These are phyloP conservation scores for Zygosaccharomyces bailii DNA, from an alignment of 805 yeast species.

Conservation along the genomic window DNA sequence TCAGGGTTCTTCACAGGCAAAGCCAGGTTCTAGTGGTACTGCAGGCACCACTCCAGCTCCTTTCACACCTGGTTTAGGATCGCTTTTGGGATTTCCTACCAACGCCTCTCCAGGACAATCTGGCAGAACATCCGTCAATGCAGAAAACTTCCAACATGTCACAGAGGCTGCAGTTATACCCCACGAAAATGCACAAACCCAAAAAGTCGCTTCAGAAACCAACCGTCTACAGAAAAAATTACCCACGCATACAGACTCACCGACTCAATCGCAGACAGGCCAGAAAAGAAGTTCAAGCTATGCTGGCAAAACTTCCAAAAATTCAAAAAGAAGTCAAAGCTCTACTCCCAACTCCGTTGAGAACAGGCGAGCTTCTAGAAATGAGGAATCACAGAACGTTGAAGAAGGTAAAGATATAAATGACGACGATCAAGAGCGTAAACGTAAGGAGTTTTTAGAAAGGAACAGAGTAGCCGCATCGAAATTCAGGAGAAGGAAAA, in stretches of 20 bases:
- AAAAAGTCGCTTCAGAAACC: constrained; percentile 1
- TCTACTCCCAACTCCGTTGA: constrained; percentile 9
- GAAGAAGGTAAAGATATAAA: constrained; percentile 2
- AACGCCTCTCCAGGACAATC: constrained; percentile 4
- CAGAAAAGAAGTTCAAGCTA: constrained; percentile 13
- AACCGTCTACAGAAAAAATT: constrained; percentile 8
- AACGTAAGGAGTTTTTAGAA: constrained; percentile 70
- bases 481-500: constrained; percentile 91
- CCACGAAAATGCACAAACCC: background rate
- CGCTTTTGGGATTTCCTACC: constrained; percentile 10
- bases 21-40: constrained; percentile 1
- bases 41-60: constrained; percentile 9
- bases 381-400: background rate
- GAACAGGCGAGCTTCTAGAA: background rate
- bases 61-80: constrained; percentile 14
- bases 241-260: constrained; percentile 8
- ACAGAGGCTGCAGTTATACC: background rate
- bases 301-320: constrained; percentile 11
- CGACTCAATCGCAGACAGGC: constrained; percentile 6
- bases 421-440: constrained; percentile 60
- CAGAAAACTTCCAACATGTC: background rate
- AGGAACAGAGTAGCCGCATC: constrained; percentile 94
- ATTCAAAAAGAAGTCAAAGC: constrained; percentile 14
- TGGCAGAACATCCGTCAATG: constrained; percentile 2
- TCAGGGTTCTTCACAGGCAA: constrained; percentile 5